Evolutionary conservation across 1,139 yeast genomes (phyloP).

Genomic region (Suhomyces chickasaworum): DNA sequence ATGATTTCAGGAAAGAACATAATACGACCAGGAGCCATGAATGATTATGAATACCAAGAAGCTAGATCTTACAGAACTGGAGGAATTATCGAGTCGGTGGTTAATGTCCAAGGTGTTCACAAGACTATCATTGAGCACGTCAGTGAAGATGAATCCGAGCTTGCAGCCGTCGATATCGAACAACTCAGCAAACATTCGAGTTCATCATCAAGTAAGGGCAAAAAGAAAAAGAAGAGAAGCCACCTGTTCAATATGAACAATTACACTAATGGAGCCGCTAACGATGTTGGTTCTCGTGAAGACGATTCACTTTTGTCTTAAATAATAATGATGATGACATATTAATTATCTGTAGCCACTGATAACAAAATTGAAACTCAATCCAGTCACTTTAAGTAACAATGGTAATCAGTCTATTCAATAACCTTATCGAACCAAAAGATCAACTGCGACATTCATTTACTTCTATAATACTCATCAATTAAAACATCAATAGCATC

Average conservation of each 20-base stretch:
- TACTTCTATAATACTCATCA: too few relatives aligned
- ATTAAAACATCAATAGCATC: too few relatives aligned
- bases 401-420: too few relatives aligned
- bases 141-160: constrained; percentile 37
- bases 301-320: constrained; percentile 10
- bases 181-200: constrained; percentile 5
- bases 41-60: constrained; percentile 31
- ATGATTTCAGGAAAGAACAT: constrained; percentile 1
- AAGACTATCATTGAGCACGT: constrained; percentile 80
- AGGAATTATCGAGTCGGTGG: constrained; percentile 82
- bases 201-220: constrained; percentile 3
- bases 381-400: too few relatives aligned
- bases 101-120: constrained; percentile 80
- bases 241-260: constrained; percentile 20
- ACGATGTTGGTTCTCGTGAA: constrained; percentile 5
- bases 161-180: constrained; percentile 7
- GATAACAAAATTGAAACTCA: too few relatives aligned
- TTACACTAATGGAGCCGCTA: constrained; percentile 4
- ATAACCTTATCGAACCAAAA: too few relatives aligned
- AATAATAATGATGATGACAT: constrained; percentile 2
- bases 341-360: background rate
- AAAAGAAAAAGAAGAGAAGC: constrained; percentile 16
- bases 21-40: constrained; percentile 2
- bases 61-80: constrained; percentile 54
- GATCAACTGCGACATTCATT: too few relatives aligned